A percentile compares a stretch with the other conserved stretches of the same genome.
Conservation (phyloP, 163 green algal species). For the Trebouxiophyceae sp. region DNA sequence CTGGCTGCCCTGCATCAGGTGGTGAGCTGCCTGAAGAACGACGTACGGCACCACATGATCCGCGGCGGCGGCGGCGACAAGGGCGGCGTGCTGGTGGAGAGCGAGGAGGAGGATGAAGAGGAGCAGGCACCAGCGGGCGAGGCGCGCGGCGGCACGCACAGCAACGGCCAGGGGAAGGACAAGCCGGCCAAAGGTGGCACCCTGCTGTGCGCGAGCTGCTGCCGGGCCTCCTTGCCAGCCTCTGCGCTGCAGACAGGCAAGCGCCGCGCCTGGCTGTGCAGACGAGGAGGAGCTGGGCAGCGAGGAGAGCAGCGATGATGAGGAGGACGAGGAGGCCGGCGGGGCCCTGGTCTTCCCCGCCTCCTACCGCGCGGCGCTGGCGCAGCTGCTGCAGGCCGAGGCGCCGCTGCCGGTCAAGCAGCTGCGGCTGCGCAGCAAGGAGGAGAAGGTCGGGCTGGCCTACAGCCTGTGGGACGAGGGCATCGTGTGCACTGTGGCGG, state of each 20-base stretch:
- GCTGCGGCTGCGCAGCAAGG: slow-evolving; percentile 7
- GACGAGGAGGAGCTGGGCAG: no score
- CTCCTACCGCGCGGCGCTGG: slow-evolving; percentile 19
- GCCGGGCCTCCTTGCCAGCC: no score
- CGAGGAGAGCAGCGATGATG: no score
- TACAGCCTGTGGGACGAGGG: slow-evolving; percentile 13
- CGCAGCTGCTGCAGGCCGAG: slow-evolving; percentile 18
- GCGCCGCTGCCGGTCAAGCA: slow-evolving; percentile 3
- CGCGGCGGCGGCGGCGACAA: neutral
- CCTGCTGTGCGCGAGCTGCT: no score
- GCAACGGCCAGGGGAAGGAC: no score
- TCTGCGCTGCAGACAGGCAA: no score
- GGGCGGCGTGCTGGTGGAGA: slow-evolving; percentile 3
- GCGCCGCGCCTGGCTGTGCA: no score
- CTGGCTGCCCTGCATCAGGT: no score
- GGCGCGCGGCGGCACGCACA: slow-evolving; percentile 5
- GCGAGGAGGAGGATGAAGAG: slow-evolving; percentile 13
- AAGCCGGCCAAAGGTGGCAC: no score
- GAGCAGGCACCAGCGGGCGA: neutral
- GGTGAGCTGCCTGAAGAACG: slow-evolving; percentile 48
- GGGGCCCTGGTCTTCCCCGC: slow-evolving; percentile 27
- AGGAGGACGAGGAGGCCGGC: neutral
- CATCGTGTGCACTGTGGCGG: slow-evolving; percentile 4
- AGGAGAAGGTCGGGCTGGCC: slow-evolving; percentile 15
- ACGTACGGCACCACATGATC: slow-evolving; percentile 50